phyloP scores from a whole-genome alignment of 331 rosid species.

The Quercus tomentella region DNA sequence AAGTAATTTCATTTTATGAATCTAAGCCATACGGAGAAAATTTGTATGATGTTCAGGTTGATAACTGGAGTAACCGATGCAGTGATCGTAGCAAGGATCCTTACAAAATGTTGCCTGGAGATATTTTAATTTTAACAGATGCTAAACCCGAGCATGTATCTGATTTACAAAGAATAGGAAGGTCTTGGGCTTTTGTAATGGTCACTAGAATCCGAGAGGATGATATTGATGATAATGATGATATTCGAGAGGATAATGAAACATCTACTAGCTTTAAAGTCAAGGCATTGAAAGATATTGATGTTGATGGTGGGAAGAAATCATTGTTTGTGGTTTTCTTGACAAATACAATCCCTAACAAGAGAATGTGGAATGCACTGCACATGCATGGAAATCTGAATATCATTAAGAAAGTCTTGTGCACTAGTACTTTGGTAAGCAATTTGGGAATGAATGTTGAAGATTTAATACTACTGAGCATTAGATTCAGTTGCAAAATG shows the following conservation, averaged over 20 bases:
- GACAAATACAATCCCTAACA: constrained; percentile 35
- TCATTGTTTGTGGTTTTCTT: constrained; percentile 39
- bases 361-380: constrained; percentile 49
- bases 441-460: not conserved
- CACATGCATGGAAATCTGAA: constrained; percentile 30
- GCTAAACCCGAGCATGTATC: constrained; percentile 36
- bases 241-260: not conserved
- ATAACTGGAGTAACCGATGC: constrained; percentile 41
- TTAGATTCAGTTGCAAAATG: not conserved
- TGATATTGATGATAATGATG: constrained; percentile 5
- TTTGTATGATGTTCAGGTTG: constrained; percentile 32
- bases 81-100: constrained; percentile 36
- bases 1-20: constrained; percentile 32
- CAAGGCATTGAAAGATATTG: constrained; percentile 21
- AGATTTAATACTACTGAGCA: not conserved
- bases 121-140: constrained; percentile 50
- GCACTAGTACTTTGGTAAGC: constrained; percentile 31
- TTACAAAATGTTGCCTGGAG: constrained; percentile 54
- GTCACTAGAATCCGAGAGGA: constrained; percentile 23
- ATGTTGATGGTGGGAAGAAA: not conserved
- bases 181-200: constrained; percentile 33
- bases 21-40: not conserved
- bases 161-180: constrained; percentile 45
- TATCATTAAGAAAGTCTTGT: constrained; percentile 26
- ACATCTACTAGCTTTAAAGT: constrained; percentile 29